Conservation (phyloP, 192 early-diverging fungal genomes). For the Coemansia sp. region DNA sequence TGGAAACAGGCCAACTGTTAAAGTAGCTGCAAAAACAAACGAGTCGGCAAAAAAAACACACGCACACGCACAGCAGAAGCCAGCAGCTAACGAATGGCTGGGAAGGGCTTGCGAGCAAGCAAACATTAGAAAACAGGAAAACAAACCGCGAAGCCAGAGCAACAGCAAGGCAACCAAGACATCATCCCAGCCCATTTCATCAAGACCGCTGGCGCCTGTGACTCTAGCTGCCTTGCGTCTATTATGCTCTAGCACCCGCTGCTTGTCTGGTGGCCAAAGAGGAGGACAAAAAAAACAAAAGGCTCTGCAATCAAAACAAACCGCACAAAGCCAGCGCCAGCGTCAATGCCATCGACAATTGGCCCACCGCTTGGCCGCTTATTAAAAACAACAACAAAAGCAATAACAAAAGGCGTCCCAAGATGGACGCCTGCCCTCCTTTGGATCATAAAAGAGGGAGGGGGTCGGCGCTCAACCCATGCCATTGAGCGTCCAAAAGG, state of each 20-base stretch:
- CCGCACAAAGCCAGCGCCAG: not conserved
- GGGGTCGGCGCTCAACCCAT: not conserved
- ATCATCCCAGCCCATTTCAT: not conserved
- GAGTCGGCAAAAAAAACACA: slow-evolving; percentile 9
- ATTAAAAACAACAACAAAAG: not conserved
- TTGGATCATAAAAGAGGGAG: not conserved
- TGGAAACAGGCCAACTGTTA: slow-evolving; percentile 8
- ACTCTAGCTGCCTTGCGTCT: not conserved
- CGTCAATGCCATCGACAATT: not conserved
- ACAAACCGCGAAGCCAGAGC: slow-evolving; percentile 2
- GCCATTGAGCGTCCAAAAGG: not conserved
- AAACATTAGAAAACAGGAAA: slow-evolving; percentile 9
- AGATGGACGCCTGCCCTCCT: not conserved
- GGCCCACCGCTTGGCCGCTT: not conserved
- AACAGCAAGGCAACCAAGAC: not conserved
- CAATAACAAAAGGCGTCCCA: not conserved
- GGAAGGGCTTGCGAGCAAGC: not conserved
- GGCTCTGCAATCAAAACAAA: not conserved
- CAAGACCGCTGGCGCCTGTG: not conserved
- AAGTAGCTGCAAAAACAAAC: slow-evolving; percentile 6
- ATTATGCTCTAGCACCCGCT: not conserved
- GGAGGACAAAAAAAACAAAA: not conserved
- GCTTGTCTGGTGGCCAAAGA: not conserved
- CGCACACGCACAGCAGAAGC: too few species aligned
- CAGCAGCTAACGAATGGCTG: not conserved